Percentiles rank a stretch among this genome's conserved stretches.
Conservation (phyloP, 78 protist genomes). For the Emiliania huxleyi region DNA sequence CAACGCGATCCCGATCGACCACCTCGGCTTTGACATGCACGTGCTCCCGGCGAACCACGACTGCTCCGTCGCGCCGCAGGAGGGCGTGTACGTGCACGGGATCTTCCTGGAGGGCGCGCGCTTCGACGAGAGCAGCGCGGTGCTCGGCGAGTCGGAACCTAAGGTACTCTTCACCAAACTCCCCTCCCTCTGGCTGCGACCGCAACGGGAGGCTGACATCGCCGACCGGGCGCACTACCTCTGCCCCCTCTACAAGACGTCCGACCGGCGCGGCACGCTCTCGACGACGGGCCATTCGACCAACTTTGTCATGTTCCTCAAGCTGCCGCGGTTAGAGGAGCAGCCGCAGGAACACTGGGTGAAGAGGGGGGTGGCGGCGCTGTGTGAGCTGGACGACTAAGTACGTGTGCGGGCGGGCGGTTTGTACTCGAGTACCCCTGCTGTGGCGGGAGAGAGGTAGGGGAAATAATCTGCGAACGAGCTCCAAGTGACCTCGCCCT, state of each 20-base stretch:
- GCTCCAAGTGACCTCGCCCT: too few relatives aligned
- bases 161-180: slow-evolving; percentile 52
- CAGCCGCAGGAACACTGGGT: slow-evolving; percentile 65
- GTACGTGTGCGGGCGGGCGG: not conserved
- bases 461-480: too few relatives aligned
- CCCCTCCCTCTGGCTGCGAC: slow-evolving; percentile 64
- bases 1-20: slow-evolving; percentile 39
- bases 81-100: slow-evolving; percentile 48
- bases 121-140: not conserved
- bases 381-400: slow-evolving; percentile 55
- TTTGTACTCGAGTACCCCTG: too few relatives aligned
- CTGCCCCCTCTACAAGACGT: slow-evolving; percentile 76
- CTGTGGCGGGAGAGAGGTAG: too few relatives aligned
- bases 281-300: slow-evolving; percentile 85
- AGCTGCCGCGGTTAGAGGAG: slow-evolving; percentile 38
- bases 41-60: not conserved
- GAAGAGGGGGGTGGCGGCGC: slow-evolving; percentile 67
- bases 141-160: slow-evolving; percentile 38
- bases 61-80: not conserved
- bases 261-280: slow-evolving; percentile 69
- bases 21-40: slow-evolving; percentile 34
- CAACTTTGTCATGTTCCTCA: slow-evolving; percentile 62
- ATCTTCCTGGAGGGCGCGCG: too few relatives aligned
- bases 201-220: not conserved
- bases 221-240: slow-evolving; percentile 22